phyloP scores from a whole-genome alignment of 2,329 filamentous ascomycete genomes.

The Aureobasidium zeae region DNA sequence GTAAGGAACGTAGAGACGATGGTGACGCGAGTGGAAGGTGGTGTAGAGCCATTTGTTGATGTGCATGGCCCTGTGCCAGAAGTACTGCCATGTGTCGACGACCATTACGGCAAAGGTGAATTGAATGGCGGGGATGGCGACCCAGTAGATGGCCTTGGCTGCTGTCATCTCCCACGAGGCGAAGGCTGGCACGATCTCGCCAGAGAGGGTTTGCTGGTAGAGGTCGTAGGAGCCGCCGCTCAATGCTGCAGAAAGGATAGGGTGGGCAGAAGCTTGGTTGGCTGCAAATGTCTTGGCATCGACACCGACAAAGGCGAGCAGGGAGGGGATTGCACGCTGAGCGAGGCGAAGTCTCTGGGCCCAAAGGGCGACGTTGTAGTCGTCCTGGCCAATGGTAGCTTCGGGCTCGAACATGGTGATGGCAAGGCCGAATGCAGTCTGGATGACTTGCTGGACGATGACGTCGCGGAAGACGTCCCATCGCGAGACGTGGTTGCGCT shows the following conservation, averaged over 20 bases:
- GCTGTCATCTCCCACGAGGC: constrained; percentile 69
- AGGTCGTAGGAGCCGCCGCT: constrained; percentile 74
- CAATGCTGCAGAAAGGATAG: constrained; percentile 64
- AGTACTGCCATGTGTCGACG: constrained; percentile 97
- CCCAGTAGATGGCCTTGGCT: constrained; percentile 72
- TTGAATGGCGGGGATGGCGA: constrained; percentile 66
- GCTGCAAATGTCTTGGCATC: constrained; percentile 67
- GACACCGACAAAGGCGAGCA: constrained; percentile 64
- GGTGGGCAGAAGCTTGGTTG: constrained; percentile 61
- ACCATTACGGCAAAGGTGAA: constrained; percentile 64
- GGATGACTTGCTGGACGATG: constrained; percentile 81
- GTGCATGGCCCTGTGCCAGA: constrained; percentile 93
- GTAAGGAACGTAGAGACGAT: constrained; percentile 94
- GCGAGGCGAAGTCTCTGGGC: constrained; percentile 70
- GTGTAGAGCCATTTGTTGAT: constrained; percentile 94
- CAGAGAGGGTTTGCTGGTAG: constrained; percentile 13
- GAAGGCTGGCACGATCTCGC: constrained; percentile 58
- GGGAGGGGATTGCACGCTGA: constrained; percentile 64
- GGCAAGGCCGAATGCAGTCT: constrained; percentile 60
- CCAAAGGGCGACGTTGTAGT: constrained; percentile 85
- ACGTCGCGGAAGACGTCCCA: constrained; percentile 86
- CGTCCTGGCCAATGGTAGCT: constrained; percentile 66
- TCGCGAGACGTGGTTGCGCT: constrained; percentile 76
- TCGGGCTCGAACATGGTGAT: constrained; percentile 64
- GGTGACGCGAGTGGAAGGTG: constrained; percentile 88